Percentiles rank a stretch among this genome's conserved stretches.
These are phyloP conservation scores for Sugiyamaella grinbergsii DNA, from an alignment of 1,139 yeast genomes.

Conservation along the genomic window DNA sequence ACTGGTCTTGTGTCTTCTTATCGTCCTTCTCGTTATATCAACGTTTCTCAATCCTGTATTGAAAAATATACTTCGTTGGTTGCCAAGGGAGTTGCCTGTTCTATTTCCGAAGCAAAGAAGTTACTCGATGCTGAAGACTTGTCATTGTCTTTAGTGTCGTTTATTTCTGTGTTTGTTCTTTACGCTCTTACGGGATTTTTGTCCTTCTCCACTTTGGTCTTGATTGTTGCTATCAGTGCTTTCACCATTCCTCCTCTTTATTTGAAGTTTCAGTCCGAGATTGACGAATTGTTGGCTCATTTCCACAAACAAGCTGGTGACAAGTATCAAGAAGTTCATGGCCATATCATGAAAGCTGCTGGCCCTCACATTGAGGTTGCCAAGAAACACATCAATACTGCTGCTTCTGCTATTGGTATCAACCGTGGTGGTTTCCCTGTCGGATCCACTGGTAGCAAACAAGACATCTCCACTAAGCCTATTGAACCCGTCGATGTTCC, in stretches of 20 bases:
- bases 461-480: slow-evolving; percentile 18
- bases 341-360: slow-evolving; percentile 50
- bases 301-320: slow-evolving; percentile 58
- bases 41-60: slow-evolving; percentile 38
- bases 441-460: slow-evolving; percentile 18
- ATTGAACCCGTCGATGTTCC: slow-evolving; percentile 24
- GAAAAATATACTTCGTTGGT: slow-evolving; percentile 39
- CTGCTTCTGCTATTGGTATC: slow-evolving; percentile 50
- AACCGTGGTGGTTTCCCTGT: slow-evolving; percentile 34
- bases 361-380: slow-evolving; percentile 47
- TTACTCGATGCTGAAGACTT: slow-evolving; percentile 67
- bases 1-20: slow-evolving; percentile 40
- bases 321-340: slow-evolving; percentile 56
- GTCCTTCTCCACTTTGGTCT: slow-evolving; percentile 67
- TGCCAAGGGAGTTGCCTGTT: slow-evolving; percentile 38
- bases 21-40: slow-evolving; percentile 42
- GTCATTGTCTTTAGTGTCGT: slow-evolving; percentile 71
- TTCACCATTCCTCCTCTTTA: slow-evolving; percentile 81
- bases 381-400: slow-evolving; percentile 52
- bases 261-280: slow-evolving; percentile 71
- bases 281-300: slow-evolving; percentile 70
- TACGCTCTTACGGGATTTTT: slow-evolving; percentile 77
- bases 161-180: slow-evolving; percentile 62
- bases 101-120: slow-evolving; percentile 51
- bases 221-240: slow-evolving; percentile 58